Evolutionary conservation across 106 monocot genomes (phyloP).

Genomic region (Xerophyta viscosa): DNA sequence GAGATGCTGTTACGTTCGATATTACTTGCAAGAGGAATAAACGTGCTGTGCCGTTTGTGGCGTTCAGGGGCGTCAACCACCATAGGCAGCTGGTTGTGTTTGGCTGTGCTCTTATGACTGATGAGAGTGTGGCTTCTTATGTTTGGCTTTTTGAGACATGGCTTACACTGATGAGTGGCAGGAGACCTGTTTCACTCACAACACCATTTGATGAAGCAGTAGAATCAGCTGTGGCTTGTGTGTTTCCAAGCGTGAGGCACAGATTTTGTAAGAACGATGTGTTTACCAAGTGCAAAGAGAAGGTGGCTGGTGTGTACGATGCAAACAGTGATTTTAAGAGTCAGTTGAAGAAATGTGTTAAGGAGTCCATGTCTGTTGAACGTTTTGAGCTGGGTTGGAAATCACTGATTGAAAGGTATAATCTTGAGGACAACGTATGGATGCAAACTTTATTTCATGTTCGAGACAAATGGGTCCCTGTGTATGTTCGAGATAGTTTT

Average conservation of each 20-base stretch:
- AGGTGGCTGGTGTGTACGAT: slow-evolving; percentile 36
- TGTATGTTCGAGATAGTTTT: slow-evolving; percentile 54
- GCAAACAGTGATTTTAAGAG: slow-evolving; percentile 44
- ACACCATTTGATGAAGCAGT: slow-evolving; percentile 35
- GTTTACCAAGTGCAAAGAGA: slow-evolving; percentile 59
- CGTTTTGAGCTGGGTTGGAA: slow-evolving; percentile 70
- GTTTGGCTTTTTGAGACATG: slow-evolving; percentile 88
- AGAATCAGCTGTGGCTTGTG: slow-evolving; percentile 32
- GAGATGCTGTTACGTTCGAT: slow-evolving; percentile 71
- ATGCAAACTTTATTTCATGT: slow-evolving; percentile 38
- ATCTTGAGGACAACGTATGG: slow-evolving; percentile 48
- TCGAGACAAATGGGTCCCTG: slow-evolving; percentile 75
- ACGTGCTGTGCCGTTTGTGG: slow-evolving; percentile 55
- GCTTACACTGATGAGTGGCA: slow-evolving; percentile 58
- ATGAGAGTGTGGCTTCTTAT: slow-evolving; percentile 67
- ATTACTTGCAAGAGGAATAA: slow-evolving; percentile 76
- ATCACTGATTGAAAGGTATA: slow-evolving; percentile 36
- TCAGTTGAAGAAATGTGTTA: slow-evolving; percentile 66
- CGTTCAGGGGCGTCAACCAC: slow-evolving; percentile 88
- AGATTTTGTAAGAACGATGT: slow-evolving; percentile 67
- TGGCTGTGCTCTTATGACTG: slow-evolving; percentile 78
- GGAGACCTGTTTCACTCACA: slow-evolving; percentile 49
- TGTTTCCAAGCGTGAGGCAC: slow-evolving; percentile 51
- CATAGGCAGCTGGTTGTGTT: slow-evolving; percentile 68
- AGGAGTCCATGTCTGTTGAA: slow-evolving; percentile 52